phyloP scores from a whole-genome alignment of 2,329 filamentous ascomycete genomes.

The Fonsecaea erecta region DNA sequence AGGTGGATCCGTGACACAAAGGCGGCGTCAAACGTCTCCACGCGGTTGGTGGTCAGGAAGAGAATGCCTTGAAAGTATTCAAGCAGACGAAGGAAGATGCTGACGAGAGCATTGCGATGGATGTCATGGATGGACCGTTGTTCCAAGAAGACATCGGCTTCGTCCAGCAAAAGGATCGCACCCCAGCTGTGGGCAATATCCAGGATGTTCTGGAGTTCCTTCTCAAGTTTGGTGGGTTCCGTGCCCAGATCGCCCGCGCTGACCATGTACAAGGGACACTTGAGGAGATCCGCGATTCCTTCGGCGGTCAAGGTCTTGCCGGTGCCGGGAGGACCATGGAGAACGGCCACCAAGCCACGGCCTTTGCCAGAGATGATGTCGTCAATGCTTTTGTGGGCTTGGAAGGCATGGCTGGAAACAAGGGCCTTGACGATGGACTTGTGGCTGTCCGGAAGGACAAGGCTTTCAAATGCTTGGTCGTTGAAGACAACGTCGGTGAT shows the following conservation, averaged over 20 bases:
- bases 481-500: slow-evolving; percentile 86
- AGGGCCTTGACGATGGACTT: slow-evolving; percentile 76
- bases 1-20: slow-evolving; percentile 82
- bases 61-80: slow-evolving; percentile 93
- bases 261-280: slow-evolving; percentile 81
- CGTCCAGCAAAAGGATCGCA: slow-evolving; percentile 81
- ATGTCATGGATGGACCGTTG: slow-evolving; percentile 82
- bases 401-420: slow-evolving; percentile 82
- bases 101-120: slow-evolving; percentile 82
- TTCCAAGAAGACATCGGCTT: slow-evolving; percentile 84
- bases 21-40: slow-evolving; percentile 85
- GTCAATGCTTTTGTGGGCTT: slow-evolving; percentile 79
- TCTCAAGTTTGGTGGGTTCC: slow-evolving; percentile 73
- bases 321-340: slow-evolving; percentile 84
- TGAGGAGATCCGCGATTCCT: slow-evolving; percentile 80
- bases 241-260: slow-evolving; percentile 82
- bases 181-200: slow-evolving; percentile 87
- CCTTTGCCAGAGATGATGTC: slow-evolving; percentile 84
- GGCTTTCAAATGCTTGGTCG: slow-evolving; percentile 76
- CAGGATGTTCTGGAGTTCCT: slow-evolving; percentile 79
- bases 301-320: slow-evolving; percentile 89
- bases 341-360: slow-evolving; percentile 78
- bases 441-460: slow-evolving; percentile 70
- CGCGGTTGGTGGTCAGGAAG: slow-evolving; percentile 87
- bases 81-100: slow-evolving; percentile 81